Conservation (phyloP, 139 green algal genomes). For the Volvox reticuliferus region DNA sequence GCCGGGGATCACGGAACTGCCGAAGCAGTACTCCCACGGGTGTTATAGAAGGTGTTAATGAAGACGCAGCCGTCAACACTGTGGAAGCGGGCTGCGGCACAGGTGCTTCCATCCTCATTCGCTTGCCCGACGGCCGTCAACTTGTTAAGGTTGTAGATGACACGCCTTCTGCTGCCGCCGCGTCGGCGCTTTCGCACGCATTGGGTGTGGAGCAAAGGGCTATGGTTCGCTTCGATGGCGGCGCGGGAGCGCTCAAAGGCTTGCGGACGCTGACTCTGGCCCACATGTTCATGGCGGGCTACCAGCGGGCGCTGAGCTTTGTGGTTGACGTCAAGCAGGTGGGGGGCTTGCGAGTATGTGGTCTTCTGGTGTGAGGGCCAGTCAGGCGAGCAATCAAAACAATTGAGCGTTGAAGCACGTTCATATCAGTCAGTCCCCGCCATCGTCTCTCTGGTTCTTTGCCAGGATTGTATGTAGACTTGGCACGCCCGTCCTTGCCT, state of each 20-base stretch:
- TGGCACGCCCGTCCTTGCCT: background rate
- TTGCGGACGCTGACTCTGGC: conserved; percentile 41
- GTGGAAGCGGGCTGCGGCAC: background rate
- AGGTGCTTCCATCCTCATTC: background rate
- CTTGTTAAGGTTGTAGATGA: background rate
- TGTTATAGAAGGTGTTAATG: background rate
- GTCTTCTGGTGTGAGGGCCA: too few relatives aligned
- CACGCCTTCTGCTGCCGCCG: background rate
- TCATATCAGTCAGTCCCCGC: too few relatives aligned
- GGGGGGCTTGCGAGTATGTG: too few relatives aligned
- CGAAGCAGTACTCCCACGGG: background rate
- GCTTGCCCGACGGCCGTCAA: conserved; percentile 34
- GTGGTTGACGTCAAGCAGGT: conserved; percentile 10
- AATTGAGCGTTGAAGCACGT: too few relatives aligned
- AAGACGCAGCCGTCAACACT: background rate
- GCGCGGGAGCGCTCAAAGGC: background rate
- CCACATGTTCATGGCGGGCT: background rate
- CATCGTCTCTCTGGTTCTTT: too few relatives aligned
- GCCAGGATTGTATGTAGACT: background rate
- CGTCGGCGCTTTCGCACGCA: background rate
- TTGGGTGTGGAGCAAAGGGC: background rate
- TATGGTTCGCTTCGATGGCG: conserved; percentile 11
- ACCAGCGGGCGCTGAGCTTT: conserved; percentile 7
- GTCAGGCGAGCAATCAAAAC: too few relatives aligned
- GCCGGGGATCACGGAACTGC: background rate